A percentile compares a stretch with the other conserved stretches of the same genome.
Evolutionary conservation across 2,329 filamentous ascomycete species (phyloP).

Genomic region (Penicillium sp.): DNA sequence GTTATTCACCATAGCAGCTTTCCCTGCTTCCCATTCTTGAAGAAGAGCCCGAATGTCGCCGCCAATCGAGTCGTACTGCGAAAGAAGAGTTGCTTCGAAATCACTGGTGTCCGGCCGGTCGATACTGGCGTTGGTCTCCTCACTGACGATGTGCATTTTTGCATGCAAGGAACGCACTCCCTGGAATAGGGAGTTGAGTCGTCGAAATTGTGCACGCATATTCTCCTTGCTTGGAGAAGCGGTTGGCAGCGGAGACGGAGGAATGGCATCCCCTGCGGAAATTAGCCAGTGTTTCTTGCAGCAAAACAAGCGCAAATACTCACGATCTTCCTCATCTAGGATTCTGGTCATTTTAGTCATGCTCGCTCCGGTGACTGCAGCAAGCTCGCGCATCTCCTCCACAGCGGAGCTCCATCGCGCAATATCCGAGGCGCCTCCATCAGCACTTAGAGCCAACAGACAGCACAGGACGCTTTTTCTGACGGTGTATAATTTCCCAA

Average conservation of each 20-base stretch:
- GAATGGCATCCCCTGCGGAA: conserved; percentile 40
- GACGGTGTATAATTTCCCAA: conserved; percentile 74
- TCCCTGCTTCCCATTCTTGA: conserved; percentile 84
- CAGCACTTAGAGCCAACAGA: conserved; percentile 81
- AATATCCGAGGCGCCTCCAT: conserved; percentile 73
- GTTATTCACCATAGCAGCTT: conserved; percentile 74
- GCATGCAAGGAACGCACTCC: conserved; percentile 90
- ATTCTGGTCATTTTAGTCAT: conserved; percentile 67
- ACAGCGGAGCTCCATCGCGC: conserved; percentile 74
- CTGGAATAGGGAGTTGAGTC: conserved; percentile 82
- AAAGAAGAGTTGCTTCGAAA: conserved; percentile 73
- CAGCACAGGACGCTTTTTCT: conserved; percentile 85
- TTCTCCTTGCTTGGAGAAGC: conserved; percentile 75
- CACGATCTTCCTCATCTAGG: conserved; percentile 76
- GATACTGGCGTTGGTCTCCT: conserved; percentile 78
- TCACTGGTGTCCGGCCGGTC: conserved; percentile 70
- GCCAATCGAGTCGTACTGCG: conserved; percentile 93
- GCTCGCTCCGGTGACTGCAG: conserved; percentile 59
- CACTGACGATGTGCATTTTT: conserved; percentile 86
- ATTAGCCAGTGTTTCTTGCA: conserved; percentile 12
- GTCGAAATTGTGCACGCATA: conserved; percentile 81
- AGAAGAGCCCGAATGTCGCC: conserved; percentile 77
- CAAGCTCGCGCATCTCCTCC: conserved; percentile 69
- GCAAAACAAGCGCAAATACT: conserved; percentile 35
- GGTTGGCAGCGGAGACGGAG: conserved; percentile 60